Percentiles rank a stretch among this genome's conserved stretches.
These are phyloP conservation scores for Coprinellus micaceus DNA, from an alignment of 768 basidiomycete species.

Conservation along the genomic window DNA sequence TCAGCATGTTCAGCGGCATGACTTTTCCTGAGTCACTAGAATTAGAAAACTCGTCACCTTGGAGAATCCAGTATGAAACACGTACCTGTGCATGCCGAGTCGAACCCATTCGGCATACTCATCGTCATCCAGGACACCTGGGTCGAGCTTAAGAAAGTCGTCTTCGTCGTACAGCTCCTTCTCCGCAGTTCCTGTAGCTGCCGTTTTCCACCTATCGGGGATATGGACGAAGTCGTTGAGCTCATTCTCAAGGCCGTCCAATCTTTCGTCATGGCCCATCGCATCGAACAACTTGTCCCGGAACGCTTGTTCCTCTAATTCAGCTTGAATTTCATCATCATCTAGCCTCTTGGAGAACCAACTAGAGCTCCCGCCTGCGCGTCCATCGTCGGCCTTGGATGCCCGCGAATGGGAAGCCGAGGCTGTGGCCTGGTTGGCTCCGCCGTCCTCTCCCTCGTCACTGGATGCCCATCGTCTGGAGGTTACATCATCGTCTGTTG, in stretches of 20 bases:
- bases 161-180: conserved; percentile 39
- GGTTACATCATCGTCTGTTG: conserved; percentile 19
- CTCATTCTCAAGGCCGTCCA: conserved; percentile 58
- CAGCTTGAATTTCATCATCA: conserved; percentile 46
- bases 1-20: conserved; percentile 68
- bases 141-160: conserved; percentile 41
- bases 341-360: conserved; percentile 30
- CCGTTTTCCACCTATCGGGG: conserved; percentile 62
- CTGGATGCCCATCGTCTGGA: conserved; percentile 47
- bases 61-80: neutral
- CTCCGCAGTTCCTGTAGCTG: conserved; percentile 20
- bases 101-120: conserved; percentile 87
- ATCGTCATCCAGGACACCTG: conserved; percentile 69
- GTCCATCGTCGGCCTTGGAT: neutral
- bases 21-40: conserved; percentile 45
- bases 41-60: conserved; percentile 8
- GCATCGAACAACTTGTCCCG: conserved; percentile 71
- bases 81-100: conserved; percentile 79
- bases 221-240: conserved; percentile 70
- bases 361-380: neutral
- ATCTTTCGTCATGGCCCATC: conserved; percentile 66
- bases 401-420: neutral
- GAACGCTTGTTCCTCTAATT: conserved; percentile 64
- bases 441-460: conserved; percentile 33
- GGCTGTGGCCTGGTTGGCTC: neutral